Evolutionary conservation across 495 filamentous ascomycete genomes (phyloP), one percentile per base, ranked within the genome.

Genomic region (Parachaetomium inaequale): DNA sequence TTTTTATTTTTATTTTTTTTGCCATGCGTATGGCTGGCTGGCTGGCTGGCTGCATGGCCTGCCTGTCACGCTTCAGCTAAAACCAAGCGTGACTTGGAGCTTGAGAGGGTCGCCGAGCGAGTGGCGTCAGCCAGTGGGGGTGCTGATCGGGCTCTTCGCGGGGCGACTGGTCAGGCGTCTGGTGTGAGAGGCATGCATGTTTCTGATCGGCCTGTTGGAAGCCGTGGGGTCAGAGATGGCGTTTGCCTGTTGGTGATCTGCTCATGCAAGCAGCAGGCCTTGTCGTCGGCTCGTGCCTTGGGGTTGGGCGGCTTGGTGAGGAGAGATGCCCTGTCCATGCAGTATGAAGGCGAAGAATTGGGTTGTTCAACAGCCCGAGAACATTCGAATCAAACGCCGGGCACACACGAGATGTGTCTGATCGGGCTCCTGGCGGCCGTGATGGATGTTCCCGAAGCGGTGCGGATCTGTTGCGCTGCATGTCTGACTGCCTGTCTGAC

Each of bases 151-250:
- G 32, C 51, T 50, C 45, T 50, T n/a, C 52, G 52, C 40, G 45
- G 63, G 63, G 52, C 56, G 57, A 64, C 47, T 64, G 58, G 63
- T 49, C 61, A 52, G 54, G 52, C 36, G 42, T 25, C 17, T 38
- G 54, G 52, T 54, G 49, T 14, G 29, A 36, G n/a, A 17, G n/a
- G 21, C 52, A 38, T 42, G 36, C 26, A 31, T 45, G 19, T 26
- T 56, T 56, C 26, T 45, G 54, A 56, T 56, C 38, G 7, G 7
- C 25, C 36, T 31, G 53, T 3, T 23, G 31, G 10, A 4, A 49
- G 28, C 49, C 49, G 49, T 31, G 49, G 49, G 32, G 12, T 23
- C n/a, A 54, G 21, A 54, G 31, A 54, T 38, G 19, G 51, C n/a
- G n/a, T n/a, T n/a, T n/a, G n/a, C 32, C 10, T 36, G 51, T 15